Evolutionary conservation across 2,329 filamentous ascomycete genomes (phyloP).

Genomic region (Pseudocercospora crystallina): DNA sequence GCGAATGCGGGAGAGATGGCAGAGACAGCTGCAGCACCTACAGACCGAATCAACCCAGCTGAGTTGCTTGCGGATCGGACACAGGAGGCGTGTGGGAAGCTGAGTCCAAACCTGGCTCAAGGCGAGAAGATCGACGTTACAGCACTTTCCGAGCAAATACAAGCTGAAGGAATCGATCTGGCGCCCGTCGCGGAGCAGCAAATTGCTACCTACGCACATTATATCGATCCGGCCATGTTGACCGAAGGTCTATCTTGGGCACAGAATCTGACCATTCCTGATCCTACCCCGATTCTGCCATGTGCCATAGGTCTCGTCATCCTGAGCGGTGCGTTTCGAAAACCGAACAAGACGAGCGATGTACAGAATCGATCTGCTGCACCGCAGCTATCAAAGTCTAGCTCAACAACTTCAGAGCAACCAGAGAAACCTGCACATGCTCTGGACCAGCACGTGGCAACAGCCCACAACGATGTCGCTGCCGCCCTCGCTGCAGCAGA

Average conservation of each 20-base stretch:
- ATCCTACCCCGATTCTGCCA: slow-evolving; percentile 42
- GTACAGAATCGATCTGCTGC: too few species aligned
- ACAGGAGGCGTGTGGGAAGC: not conserved
- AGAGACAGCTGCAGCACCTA: slow-evolving; percentile 6
- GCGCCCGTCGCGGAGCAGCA: not conserved
- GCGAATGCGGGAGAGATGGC: not conserved
- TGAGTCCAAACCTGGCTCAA: not conserved
- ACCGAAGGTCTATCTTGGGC: slow-evolving; percentile 63
- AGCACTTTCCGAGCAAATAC: not conserved
- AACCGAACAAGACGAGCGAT: too few species aligned
- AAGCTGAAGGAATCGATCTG: slow-evolving; percentile 1
- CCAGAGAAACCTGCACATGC: not conserved
- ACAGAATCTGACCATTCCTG: slow-evolving; percentile 54
- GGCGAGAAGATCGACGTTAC: slow-evolving; percentile 3
- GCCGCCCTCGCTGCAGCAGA: slow-evolving; percentile 10
- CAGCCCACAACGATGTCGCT: slow-evolving; percentile 6
- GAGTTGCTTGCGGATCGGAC: not conserved
- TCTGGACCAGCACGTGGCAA: not conserved
- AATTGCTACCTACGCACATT: slow-evolving; percentile 17
- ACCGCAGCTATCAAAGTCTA: too few species aligned
- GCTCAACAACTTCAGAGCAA: not conserved
- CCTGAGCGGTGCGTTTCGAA: slow-evolving; percentile 5
- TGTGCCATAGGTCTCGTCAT: slow-evolving; percentile 13
- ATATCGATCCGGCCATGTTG: slow-evolving; percentile 52
- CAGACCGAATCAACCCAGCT: not conserved